These are phyloP conservation scores for Aspergillus pseudoterreus DNA, from an alignment of 2,329 filamentous ascomycete species.

Conservation along the genomic window DNA sequence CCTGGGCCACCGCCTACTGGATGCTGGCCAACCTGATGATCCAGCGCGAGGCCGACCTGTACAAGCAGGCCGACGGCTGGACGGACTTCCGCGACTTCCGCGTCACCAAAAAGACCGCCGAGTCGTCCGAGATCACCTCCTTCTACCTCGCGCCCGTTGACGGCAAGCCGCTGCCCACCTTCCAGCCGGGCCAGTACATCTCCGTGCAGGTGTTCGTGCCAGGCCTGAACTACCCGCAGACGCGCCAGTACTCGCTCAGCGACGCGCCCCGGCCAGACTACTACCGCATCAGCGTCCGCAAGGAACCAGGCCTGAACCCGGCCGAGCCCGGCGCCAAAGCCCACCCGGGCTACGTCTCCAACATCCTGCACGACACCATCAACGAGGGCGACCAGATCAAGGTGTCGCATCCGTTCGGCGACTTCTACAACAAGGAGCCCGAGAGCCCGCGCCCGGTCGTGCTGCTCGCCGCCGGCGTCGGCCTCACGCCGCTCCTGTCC, in stretches of 20 bases:
- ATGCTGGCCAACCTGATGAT: conserved; percentile 71
- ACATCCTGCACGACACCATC: conserved; percentile 62
- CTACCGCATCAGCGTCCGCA: conserved; percentile 70
- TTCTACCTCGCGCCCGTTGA: conserved; percentile 67
- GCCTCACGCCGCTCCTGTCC: conserved; percentile 57
- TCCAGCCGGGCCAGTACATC: conserved; percentile 69
- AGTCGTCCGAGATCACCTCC: conserved; percentile 66
- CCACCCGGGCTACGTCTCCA: conserved; percentile 65
- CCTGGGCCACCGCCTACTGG: conserved; percentile 70
- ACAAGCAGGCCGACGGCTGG: conserved; percentile 61
- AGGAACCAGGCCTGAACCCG: conserved; percentile 53
- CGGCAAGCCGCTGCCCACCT: conserved; percentile 57
- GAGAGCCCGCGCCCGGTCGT: conserved; percentile 50
- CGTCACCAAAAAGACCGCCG: conserved; percentile 61
- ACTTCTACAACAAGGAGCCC: conserved; percentile 50
- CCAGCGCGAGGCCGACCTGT: conserved; percentile 60
- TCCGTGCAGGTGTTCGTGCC: conserved; percentile 60
- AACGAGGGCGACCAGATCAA: conserved; percentile 60
- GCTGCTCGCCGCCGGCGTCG: conserved; percentile 60
- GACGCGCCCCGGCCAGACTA: conserved; percentile 59
- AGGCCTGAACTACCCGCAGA: conserved; percentile 59
- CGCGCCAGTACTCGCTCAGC: conserved; percentile 69
- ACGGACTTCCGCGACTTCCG: conserved; percentile 64
- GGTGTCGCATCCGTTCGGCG: conserved; percentile 63
- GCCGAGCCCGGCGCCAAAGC: conserved; percentile 45